Conservation (phyloP, 2,329 filamentous ascomycete species). For the Aspergillus sp. region DNA sequence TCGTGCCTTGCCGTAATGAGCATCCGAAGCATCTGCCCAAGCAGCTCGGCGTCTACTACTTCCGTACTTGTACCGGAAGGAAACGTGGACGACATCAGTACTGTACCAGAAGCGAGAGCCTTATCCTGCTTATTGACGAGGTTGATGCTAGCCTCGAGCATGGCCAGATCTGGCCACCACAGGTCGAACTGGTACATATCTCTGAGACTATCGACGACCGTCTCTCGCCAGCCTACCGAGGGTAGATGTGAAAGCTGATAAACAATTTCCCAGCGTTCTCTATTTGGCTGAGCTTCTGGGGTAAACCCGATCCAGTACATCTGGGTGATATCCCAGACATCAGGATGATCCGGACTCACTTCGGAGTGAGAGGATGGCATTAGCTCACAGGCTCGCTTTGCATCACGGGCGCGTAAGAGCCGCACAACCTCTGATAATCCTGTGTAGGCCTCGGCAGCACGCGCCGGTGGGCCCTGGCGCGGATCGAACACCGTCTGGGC, state of each 20-base stretch:
- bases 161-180: neutral
- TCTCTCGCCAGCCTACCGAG: neutral
- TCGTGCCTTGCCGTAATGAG: neutral
- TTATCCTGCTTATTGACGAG: neutral
- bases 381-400: slow-evolving; percentile 23
- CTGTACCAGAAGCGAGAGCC: neutral
- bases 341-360: slow-evolving; percentile 18
- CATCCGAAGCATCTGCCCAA: neutral
- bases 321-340: slow-evolving; percentile 21
- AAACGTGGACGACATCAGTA: too few relatives aligned
- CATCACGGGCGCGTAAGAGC: slow-evolving; percentile 21
- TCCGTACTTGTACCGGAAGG: too few relatives aligned
- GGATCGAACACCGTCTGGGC: slow-evolving; percentile 20
- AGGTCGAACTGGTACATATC: neutral
- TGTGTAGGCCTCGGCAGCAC: slow-evolving; percentile 23
- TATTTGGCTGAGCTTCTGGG: slow-evolving; percentile 21
- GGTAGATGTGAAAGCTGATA: slow-evolving; percentile 15
- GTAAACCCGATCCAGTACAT: slow-evolving; percentile 23
- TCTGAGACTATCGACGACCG: neutral
- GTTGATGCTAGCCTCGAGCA: neutral
- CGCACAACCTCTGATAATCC: slow-evolving; percentile 19
- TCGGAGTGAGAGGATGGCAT: neutral
- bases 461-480: slow-evolving; percentile 16
- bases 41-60: neutral
- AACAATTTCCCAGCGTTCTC: slow-evolving; percentile 19